Evolutionary conservation across 2,329 filamentous ascomycete species (phyloP), one percentile per base, ranked within the genome.

Genomic region (Niveomyces coronatus): DNA sequence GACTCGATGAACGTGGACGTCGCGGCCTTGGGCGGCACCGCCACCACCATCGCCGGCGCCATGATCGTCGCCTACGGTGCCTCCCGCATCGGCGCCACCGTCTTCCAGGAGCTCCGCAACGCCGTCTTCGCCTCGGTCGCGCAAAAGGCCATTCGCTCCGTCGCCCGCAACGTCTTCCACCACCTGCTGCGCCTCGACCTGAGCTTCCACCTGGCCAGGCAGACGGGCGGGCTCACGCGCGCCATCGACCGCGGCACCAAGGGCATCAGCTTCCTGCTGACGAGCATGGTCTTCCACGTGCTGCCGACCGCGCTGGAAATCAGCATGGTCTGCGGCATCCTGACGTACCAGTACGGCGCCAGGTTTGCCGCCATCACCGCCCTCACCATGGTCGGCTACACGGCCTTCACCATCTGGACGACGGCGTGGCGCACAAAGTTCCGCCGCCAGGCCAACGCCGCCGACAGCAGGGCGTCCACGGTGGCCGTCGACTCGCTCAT

Each of bases 341-440:
- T 98, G 56, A 96, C 89, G 0, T 96, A 89, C 61, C 87, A 96
- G 60, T 98, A 95, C 55, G 91, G 91, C 26, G 73, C 76, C 46
- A 79, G 88, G 51, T 98, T 96, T 56, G 91, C 93, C 4, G 80
- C 84, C 44, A 88, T 98, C 45, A 98, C 91, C 0, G 80, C 79
- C 11, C 60, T 79, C 15, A 98, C 91, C 7, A 98, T 98, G 91
- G 73, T 84, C 1, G 84, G 82, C 2, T 98, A 98, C 62, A 83
- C 87, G 1, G 85, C 83, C n/a, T 98, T 98, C 54, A 98, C 91
- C 7, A 96, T 98, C 49, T 79, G 79, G 59, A 98, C 91, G 1
- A 98, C 91, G 7, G 82, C 91, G 1, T 98, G 91, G 93, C 75
- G 93, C 51, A 98, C 93, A 3, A 93, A 93, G 58, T 98, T 98